Base-by-base conservation (phyloP, 208 protist species). In the Trypanosoma lewisi region DNA sequence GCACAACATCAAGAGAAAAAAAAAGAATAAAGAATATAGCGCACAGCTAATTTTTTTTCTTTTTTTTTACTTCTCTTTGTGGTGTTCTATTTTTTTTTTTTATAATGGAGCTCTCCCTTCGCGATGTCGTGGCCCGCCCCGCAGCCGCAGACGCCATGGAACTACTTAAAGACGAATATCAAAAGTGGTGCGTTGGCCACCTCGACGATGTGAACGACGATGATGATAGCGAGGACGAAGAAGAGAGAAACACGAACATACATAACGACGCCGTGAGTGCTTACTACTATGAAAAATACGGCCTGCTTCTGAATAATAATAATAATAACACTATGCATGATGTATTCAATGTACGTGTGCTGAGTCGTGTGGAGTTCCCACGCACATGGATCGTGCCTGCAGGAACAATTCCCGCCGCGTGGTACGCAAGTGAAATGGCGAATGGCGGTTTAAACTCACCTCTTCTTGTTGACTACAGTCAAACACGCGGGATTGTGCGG, bases 301-400 rank as follows among this genome's bases (percentile, higher is more conserved):
- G 41, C 25, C 23, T 33, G 8, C 33, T 67, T 4, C 51, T 37
- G 2, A 36, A 50, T 7, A 16, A 7, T 16, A 14, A 41, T 41
- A 14, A 41, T 41, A 41, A n/a, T n/a, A n/a, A n/a, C n/a, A n/a
- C n/a, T n/a, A 19, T 70, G 19, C 12, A 12, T 14, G 53, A 37
- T 12, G 58, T 33, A 4, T 74, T 74, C 53, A 63, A 67, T 54
- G 28, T 67, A 11, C 68, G 68, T 4, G 6, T 36, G 27, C 30
- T 74, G n/a, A 59, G 49, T 52, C 60, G 68, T 28, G 31, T 63
- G 21, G 53, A 65, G 5, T 75, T 61, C 44, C 70, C 70, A 39
- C 60, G 56, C 6, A 44, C 75, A 47, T 88, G 82, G 82, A 50
- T 74, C 31, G 80, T 88, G 21, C 82, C 75, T 0, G 31, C 64